Evolutionary conservation across 495 filamentous ascomycete genomes (phyloP), one percentile per base, ranked within the genome.

Genomic region (Penicillium antarcticum): DNA sequence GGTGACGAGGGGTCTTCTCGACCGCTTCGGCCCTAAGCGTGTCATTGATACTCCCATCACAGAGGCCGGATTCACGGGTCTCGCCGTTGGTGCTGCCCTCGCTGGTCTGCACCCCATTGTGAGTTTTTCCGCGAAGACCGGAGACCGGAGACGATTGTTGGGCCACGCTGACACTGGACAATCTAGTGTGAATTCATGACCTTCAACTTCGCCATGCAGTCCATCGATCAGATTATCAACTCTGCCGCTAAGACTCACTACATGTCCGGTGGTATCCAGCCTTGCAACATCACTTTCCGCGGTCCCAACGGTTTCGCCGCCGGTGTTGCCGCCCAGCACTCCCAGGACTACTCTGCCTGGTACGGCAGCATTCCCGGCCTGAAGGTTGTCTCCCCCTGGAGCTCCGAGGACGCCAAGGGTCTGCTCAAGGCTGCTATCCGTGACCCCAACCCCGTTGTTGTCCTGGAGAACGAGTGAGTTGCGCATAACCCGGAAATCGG

Each of bases 161-260:
- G 2, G 14, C 24, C 11, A 37, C n/a, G 14, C 39, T 50, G 23
- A 48, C 16, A 14, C 24, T 10, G 32, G n/a, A 17, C 5, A 31
- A 37, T 51, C 26, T 66, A 95, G 90, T 95, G 90, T 81, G 91
- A 96, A 75, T 98, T 98, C 83, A 98, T 98, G 94, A 98, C 94
- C 60, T 98, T 96, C 88, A 98, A 98, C 81, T 98, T 98, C 70
- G 94, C 94, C 72, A 98, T 98, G 94, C 94, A 98, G 79, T 87
- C 94, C 57, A 98, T 98, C 72, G 94, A 98, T 74, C 94, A 98
- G 70, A 91, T 98, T 69, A 92, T 98, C 84, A 98, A 98, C 83
- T 96, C 91, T 42, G 94, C 91, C 47, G 94, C 91, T 57, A 98
- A 97, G 79, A 98, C 94, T 17, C 95, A 97, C 70, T 98, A 98